Base-by-base conservation (phyloP, 345 rosid genomes). In the Gossypium anomalum region DNA sequence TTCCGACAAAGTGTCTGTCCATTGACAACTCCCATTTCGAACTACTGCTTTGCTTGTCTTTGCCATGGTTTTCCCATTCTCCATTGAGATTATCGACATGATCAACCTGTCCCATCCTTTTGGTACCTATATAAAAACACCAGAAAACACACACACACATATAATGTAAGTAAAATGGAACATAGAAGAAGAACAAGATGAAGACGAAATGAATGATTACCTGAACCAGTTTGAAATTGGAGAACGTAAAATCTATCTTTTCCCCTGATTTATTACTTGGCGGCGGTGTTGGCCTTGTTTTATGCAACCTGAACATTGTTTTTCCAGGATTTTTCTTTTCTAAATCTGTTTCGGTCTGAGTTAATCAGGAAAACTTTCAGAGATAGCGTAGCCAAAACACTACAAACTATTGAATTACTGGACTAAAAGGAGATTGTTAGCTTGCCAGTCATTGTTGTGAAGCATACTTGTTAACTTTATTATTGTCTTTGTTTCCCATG, bases 51-150 rank as follows among this genome's bases (percentile, higher is more conserved):
- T 89, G 61, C 85, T 77, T 55, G 80, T 74, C 77, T 86, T 87
- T 3, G 84, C 83, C 34, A 87, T 67, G 5, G 86, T 81, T 78
- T 81, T 87, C 68, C 91, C 91, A 0, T 83, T 82, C 78, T 83
- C 85, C 59, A 77, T 79, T 2, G 87, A 85, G 60, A 86, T 17
- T 14, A 87, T 22, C 0, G 87, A 84, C 73, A 86, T 82, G 76
- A 75, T 76, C 73, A 89, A 76, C 76, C 80, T 86, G 80, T 89
- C 93, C 93, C 93, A 89, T 80, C 93, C 88, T 79, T 82, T 86
- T 69, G 93, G 91, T 5, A 85, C 90, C 90, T 89, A 76, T 53
- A 7, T n/a, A 9, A 19, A 12, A 23, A 66, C 44, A 43, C 22
- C 47, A 34, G 41, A 34, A 47, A 11, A 41, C 19, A 34, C 41